Evolutionary conservation across 306 rosid genomes (phyloP), one percentile per base, ranked within the genome.

Genomic region (Notholithocarpus densiflorus): DNA sequence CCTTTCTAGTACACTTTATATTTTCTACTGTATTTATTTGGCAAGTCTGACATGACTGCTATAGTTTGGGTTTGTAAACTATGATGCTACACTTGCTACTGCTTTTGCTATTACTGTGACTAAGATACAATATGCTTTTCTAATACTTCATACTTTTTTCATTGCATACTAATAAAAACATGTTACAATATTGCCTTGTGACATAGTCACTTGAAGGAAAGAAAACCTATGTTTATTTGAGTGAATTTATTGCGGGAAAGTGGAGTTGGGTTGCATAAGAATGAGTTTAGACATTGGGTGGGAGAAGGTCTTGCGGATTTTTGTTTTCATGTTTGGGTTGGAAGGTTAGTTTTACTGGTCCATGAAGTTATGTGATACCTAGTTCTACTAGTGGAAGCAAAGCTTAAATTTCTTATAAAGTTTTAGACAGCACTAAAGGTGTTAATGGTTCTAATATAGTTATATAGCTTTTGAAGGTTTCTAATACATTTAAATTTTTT

Each of bases 401-500:
- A 29, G 11, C 29, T 14, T 37, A 15, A 29, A 29, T 65, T 79
- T 78, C 71, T 31, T 37, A 12, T 69, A 57, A 45, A 52, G 59
- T 68, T 78, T 78, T 72, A 60, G 76, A 54, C 72, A 68, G 56
- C 75, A 53, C 48, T 51, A 29, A 81, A 52, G 51, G 73, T 72
- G 75, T 73, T 45, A 68, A 77, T 37, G 68, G 21, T 72, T 77
- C 71, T 64, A 24, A 21, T 29, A 80, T 74, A 54, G 43, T n/a
- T 64, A 60, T 8, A 45, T 45, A 71, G 78, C 72, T 61, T 31
- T 77, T 84, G 70, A 73, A 93, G 98, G 85, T 95, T 75, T 93
- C 98, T 71, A 96, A 98, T 45, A 94, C 96, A 57, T 95, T 95
- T 82, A 88, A 95, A 95, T 86, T 90, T 94, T 75, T 95, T 76